These are phyloP conservation scores for Tetradesmus obliquus DNA, from an alignment of 139 green algal genomes.

Conservation along the genomic window DNA sequence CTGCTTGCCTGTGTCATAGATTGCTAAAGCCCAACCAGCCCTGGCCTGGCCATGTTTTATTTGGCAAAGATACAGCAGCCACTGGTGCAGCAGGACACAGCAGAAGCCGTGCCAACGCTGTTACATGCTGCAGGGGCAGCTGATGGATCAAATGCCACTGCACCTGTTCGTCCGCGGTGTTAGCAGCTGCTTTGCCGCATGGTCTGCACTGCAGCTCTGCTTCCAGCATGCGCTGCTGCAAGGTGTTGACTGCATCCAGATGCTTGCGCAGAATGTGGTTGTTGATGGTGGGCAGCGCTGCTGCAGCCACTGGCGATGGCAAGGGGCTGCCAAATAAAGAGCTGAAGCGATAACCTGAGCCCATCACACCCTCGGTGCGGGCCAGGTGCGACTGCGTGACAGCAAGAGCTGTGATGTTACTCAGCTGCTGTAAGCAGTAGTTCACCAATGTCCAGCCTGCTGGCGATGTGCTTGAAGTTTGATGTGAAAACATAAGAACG, in stretches of 20 bases:
- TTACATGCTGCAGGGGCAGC: not conserved
- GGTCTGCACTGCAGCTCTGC: slow-evolving; percentile 4
- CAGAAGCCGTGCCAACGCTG: not conserved
- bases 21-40: too few species aligned
- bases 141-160: not conserved
- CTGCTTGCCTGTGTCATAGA: too few species aligned
- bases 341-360: not conserved
- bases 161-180: not conserved
- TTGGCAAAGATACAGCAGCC: not conserved
- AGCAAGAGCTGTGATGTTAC: not conserved
- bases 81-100: not conserved
- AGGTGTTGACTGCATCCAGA: not conserved
- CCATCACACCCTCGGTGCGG: not conserved
- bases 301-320: not conserved
- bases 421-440: not conserved
- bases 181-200: not conserved
- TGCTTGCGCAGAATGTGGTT: not conserved
- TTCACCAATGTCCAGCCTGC: not conserved
- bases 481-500: not conserved
- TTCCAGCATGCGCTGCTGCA: slow-evolving; percentile 22
- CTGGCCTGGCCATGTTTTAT: too few species aligned
- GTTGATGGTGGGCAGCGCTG: slow-evolving; percentile 4
- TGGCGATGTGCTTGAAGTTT: not conserved
- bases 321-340: not conserved
- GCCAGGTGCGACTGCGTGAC: not conserved